Evolutionary conservation across 1,284 basidiomycete genomes (phyloP), one percentile per base, ranked within the genome.

Genomic region (Trichosporon coremiiforme): DNA sequence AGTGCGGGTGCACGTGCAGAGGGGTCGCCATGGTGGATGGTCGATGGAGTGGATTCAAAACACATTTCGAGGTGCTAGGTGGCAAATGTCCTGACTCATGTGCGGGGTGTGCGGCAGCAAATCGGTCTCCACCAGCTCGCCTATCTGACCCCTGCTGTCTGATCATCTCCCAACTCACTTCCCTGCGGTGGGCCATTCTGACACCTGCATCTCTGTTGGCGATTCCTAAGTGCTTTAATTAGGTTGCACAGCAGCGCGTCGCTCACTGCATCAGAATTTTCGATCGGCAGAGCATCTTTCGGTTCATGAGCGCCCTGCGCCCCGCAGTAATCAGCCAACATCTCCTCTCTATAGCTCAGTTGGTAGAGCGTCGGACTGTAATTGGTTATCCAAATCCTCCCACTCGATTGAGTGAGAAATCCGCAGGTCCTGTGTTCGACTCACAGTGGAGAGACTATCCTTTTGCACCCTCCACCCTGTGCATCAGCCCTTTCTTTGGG

Each of bases 1-100:
- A 82, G 64, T 79, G 74, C 25, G 77, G 74, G 47, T 79, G 71
- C 2, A 81, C 78, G 53, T 80, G 74, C 7, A 82, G 72, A 6
- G 71, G 66, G 12, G 55, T 57, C 33, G 64, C 64, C 66, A 69
- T 69, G n/a, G 45, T 66, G 36, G 57, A 33, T 65, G 64, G 64
- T 50, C 35, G 53, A 45, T 41, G 64, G 33, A n/a, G 65, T 63
- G 36, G 62, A 65, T 35, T 62, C 57, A 62, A 33, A 57, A 33
- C 29, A 17, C 17, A 35, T n/a, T 62, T 62, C 57, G 57, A 62
- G 57, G 57, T 35, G 12, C 35, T 25, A 20, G 31, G 41, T 57
- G 29, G 38, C 29, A 53, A 53, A 53, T 17, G 36, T 53, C 50
- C n/a, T 47, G 55, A 25, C 31, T 62, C 29, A 31, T 62, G 57